Evolutionary conservation across 371 early-diverging fungal species (phyloP).

Genomic region (Entomophthora muscae): DNA sequence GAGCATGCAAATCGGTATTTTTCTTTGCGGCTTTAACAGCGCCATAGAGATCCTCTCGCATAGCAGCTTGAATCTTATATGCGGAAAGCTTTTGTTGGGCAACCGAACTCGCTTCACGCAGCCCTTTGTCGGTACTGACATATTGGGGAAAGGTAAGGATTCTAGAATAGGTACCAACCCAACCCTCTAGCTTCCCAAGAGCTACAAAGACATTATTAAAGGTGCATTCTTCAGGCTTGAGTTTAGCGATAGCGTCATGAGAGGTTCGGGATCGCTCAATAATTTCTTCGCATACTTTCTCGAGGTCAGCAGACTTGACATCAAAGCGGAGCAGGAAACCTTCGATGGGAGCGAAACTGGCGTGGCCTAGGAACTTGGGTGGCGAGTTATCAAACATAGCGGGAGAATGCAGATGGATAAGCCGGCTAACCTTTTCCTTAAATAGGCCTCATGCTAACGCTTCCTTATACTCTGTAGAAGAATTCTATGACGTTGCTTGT

Average conservation of each 20-base stretch:
- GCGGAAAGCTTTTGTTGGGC: slow-evolving; percentile 43
- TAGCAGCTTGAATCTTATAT: slow-evolving; percentile 47
- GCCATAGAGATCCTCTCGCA: slow-evolving; percentile 60
- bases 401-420: no score
- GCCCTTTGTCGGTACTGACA: slow-evolving; percentile 38
- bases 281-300: slow-evolving; percentile 16
- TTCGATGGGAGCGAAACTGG: neutral
- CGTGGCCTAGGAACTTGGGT: neutral
- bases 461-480: no score
- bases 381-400: neutral
- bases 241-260: slow-evolving; percentile 27
- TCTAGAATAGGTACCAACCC: slow-evolving; percentile 18
- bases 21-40: slow-evolving; percentile 33
- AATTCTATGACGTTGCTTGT: no score
- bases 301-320: slow-evolving; percentile 21
- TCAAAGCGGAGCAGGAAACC: slow-evolving; percentile 10
- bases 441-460: no score
- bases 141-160: slow-evolving; percentile 40
- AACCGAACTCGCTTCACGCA: slow-evolving; percentile 48
- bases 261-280: slow-evolving; percentile 20
- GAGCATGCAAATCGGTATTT: slow-evolving; percentile 21
- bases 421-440: no score
- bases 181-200: slow-evolving; percentile 29
- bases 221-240: slow-evolving; percentile 25
- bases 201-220: slow-evolving; percentile 40